Evolutionary conservation across 768 basidiomycete species (phyloP).

Genomic region (Rhizopogon salebrosus): DNA sequence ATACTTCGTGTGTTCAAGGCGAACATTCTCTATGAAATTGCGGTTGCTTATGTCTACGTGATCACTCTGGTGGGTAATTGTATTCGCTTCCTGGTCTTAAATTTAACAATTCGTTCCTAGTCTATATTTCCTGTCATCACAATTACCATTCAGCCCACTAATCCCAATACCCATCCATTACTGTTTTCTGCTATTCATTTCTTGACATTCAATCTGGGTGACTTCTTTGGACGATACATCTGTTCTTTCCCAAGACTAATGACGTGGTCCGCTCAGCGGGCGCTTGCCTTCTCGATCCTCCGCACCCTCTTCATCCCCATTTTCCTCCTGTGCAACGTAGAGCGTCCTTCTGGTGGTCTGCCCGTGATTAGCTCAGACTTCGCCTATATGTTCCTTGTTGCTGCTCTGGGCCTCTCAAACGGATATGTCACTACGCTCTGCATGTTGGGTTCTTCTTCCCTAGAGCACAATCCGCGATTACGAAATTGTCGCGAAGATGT

Average conservation of each 20-base stretch:
- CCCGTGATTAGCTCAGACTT: constrained; percentile 69
- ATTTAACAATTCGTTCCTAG: constrained; percentile 33
- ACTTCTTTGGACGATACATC: constrained; percentile 63
- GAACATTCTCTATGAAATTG: constrained; percentile 66
- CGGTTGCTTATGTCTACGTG: constrained; percentile 69
- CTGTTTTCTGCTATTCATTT: constrained; percentile 79
- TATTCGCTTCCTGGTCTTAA: not conserved
- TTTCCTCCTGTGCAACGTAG: constrained; percentile 83
- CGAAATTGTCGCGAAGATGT: constrained; percentile 70
- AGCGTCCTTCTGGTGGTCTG: constrained; percentile 33
- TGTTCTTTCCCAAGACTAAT: constrained; percentile 62
- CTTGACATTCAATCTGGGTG: constrained; percentile 71
- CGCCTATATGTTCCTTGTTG: constrained; percentile 68
- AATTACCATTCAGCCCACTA: constrained; percentile 63
- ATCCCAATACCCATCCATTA: constrained; percentile 64
- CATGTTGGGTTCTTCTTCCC: constrained; percentile 79
- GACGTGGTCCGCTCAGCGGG: constrained; percentile 62
- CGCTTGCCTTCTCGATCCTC: constrained; percentile 58
- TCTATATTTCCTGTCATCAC: constrained; percentile 87
- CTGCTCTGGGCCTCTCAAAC: constrained; percentile 69
- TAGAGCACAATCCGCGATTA: constrained; percentile 73
- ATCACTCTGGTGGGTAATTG: constrained; percentile 77
- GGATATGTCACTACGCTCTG: constrained; percentile 76
- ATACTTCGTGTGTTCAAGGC: constrained; percentile 53
- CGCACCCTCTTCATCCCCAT: constrained; percentile 83